Conservation (phyloP, 2,329 filamentous ascomycete genomes). For the Beauveria brongniartii region DNA sequence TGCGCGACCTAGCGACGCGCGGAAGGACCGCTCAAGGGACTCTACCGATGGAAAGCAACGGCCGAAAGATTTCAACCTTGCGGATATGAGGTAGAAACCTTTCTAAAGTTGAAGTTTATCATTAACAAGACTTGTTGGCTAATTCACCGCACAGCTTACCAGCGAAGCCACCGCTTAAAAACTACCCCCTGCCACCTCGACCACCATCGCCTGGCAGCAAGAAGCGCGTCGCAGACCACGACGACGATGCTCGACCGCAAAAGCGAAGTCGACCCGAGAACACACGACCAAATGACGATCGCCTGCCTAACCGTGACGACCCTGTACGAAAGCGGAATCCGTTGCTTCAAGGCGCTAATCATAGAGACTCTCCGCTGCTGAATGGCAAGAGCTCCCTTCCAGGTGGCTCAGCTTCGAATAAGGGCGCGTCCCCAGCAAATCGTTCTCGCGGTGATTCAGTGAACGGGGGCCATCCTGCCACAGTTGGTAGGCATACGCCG, state of each 20-base stretch:
- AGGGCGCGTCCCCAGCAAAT: conserved; percentile 27
- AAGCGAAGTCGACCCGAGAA: conserved; percentile 39
- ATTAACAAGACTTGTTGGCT: not conserved
- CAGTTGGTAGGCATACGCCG: conserved; percentile 27
- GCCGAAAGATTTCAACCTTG: conserved; percentile 18
- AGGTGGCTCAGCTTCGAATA: conserved; percentile 17
- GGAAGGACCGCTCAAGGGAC: conserved; percentile 16
- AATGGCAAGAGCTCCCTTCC: conserved; percentile 31
- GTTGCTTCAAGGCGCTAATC: conserved; percentile 13
- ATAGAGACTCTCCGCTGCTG: conserved; percentile 25
- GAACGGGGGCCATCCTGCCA: conserved; percentile 32
- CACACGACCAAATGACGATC: conserved; percentile 24
- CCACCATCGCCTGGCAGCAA: conserved; percentile 36
- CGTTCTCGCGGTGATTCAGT: conserved; percentile 32
- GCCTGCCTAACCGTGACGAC: conserved; percentile 26
- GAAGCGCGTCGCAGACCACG: conserved; percentile 38
- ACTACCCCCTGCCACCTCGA: conserved; percentile 25
- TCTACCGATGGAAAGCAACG: conserved; percentile 24
- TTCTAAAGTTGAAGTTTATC: not conserved
- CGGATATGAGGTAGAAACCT: conserved; percentile 23
- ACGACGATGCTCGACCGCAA: conserved; percentile 34
- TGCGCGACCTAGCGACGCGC: conserved; percentile 14
- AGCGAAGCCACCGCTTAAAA: conserved; percentile 27
- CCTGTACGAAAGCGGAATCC: conserved; percentile 24
- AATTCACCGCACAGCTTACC: conserved; percentile 23